Base-by-base conservation (phyloP, 495 filamentous ascomycete species). In the Hypoxylon intermedium region DNA sequence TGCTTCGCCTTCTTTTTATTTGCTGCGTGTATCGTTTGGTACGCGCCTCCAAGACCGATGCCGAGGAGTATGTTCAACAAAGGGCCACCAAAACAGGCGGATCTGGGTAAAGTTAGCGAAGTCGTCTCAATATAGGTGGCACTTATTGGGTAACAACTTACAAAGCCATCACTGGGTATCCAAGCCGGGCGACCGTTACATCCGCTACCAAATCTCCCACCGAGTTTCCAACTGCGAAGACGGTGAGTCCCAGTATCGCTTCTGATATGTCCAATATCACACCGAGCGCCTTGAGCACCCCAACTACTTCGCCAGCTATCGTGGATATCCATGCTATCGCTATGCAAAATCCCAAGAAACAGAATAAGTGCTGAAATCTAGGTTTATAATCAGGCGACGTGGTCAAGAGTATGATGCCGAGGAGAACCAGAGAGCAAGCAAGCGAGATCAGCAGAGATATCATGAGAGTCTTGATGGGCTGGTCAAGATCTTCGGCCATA, bases 61-160 rank as follows among this genome's bases (percentile, higher is more conserved):
- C 95, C 95, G 9, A 99, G 84, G 0, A 99, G 76, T 49, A 99
- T 99, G 67, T 99, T 99, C 19, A 99, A 82, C 91, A 99, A 91
- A 0, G 95, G 95, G 0, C 95, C 95, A 12, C 95, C 95, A 66
- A 98, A 98, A 68, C 95, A 99, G 21, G 95, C 95, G 1, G 85
- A 86, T 47, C 78, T 80, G 59, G 62, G 18, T 9, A 33, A 53
- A 41, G 60, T 72, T 58, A 72, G 69, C 46, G 15, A 38, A 41
- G 19, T 12, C 11, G 9, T 12, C 43, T 33, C 21, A 4, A 36
- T 24, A 26, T 7, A 7, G 24, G 21, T 15, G 16, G 33, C 16
- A 12, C 48, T 28, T 13, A 9, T 31, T 36, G 18, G 53, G 46
- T 20, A 43, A 55, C n/a, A 41, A 75, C 78, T 64, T 69, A 80